Conservation (phyloP, 345 rosid genomes). For the Brassica carinata region DNA sequence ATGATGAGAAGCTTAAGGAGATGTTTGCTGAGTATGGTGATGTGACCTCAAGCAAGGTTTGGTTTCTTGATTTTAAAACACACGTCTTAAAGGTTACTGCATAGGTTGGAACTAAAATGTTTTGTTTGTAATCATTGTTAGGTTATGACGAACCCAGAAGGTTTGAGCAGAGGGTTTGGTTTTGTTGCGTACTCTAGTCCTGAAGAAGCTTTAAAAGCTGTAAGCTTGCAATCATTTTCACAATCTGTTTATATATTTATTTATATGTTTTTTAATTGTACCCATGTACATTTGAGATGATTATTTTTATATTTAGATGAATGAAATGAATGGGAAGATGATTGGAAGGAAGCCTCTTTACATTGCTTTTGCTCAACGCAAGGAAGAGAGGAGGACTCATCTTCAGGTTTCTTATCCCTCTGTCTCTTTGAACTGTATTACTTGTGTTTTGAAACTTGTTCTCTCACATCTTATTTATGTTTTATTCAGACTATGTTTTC, state of each 20-base stretch:
- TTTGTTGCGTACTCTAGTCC: slow-evolving; percentile 73
- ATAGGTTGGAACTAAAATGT: neutral
- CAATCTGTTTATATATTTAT: neutral
- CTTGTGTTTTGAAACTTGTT: neutral
- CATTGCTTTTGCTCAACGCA: slow-evolving; percentile 76
- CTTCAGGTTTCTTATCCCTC: slow-evolving; percentile 51
- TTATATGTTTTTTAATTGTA: neutral
- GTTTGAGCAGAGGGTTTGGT: slow-evolving; percentile 71
- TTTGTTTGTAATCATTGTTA: slow-evolving; percentile 22
- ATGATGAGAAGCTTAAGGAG: slow-evolving; percentile 62
- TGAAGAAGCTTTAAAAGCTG: slow-evolving; percentile 76
- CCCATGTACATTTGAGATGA: neutral
- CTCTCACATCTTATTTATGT: neutral
- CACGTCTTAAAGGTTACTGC: neutral
- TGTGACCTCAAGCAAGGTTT: slow-evolving; percentile 71
- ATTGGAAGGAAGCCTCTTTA: slow-evolving; percentile 68
- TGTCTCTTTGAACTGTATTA: neutral
- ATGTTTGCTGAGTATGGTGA: slow-evolving; percentile 69
- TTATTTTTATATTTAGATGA: slow-evolving; percentile 44
- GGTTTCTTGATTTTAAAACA: neutral
- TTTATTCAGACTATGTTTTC: slow-evolving; percentile 27
- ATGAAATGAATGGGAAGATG: slow-evolving; percentile 71
- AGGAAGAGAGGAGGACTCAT: slow-evolving; percentile 64
- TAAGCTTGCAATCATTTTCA: slow-evolving; percentile 26
- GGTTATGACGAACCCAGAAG: slow-evolving; percentile 61